Evolutionary conservation across 768 basidiomycete genomes (phyloP).

Genomic region (Kockovaella imperatae): DNA sequence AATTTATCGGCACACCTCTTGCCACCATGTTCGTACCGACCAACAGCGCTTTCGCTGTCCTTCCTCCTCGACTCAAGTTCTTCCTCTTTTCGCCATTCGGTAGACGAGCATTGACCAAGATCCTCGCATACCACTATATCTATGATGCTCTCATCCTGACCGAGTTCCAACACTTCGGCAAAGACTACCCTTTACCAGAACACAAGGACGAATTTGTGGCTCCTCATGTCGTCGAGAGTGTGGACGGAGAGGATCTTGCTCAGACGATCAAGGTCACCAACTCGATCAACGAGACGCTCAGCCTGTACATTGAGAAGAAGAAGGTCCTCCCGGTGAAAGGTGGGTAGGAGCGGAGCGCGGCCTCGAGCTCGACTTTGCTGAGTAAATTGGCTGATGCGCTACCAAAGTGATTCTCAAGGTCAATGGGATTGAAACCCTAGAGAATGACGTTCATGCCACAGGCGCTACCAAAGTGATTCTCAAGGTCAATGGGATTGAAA

Average conservation of each 20-base stretch:
- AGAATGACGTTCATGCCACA: constrained; percentile 49
- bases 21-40: constrained; percentile 44
- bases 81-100: constrained; percentile 62
- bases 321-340: constrained; percentile 43
- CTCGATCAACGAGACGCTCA: constrained; percentile 43
- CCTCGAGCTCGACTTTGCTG: neutral
- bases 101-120: constrained; percentile 50
- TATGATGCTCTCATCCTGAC: constrained; percentile 52
- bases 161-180: too few relatives aligned
- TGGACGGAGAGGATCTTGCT: too few relatives aligned
- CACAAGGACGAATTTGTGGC: too few relatives aligned
- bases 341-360: constrained; percentile 10
- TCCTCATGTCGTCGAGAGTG: too few relatives aligned
- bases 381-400: constrained; percentile 9
- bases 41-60: constrained; percentile 44
- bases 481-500: constrained; percentile 42
- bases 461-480: constrained; percentile 40
- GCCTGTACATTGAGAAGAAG: constrained; percentile 51
- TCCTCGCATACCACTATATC: constrained; percentile 56
- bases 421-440: constrained; percentile 41
- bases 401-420: constrained; percentile 41
- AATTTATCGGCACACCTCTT: constrained; percentile 35
- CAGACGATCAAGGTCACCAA: too few relatives aligned
- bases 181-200: too few relatives aligned
- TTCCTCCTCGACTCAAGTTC: constrained; percentile 52